Base-by-base conservation (phyloP, 129 eudicot species). In the Lactuca saligna region DNA sequence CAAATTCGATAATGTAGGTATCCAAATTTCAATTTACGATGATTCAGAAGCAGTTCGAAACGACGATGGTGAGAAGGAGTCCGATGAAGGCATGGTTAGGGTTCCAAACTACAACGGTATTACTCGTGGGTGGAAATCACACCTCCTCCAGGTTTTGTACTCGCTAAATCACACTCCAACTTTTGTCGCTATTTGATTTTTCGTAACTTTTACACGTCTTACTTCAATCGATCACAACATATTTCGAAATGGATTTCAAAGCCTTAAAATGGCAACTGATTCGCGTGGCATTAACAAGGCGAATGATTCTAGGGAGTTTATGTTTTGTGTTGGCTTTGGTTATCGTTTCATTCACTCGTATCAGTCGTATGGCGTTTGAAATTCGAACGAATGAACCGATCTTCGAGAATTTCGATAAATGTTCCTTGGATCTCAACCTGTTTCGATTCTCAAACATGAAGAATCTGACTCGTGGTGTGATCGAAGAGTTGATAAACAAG, bases 121-220 rank as follows among this genome's bases (percentile, higher is more conserved):
- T 88, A 84, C 87, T 88, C 73, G 96, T 88, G 91, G 96, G 96
- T 88, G 96, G 96, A 74, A 88, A 88, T 71, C 96, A 88, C 91
- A 88, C 96, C 72, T 88, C 96, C 42, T 85, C 87, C 89, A 88
- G 91, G 89, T 88, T 88, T 83, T 85, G 91, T 60, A 81, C 89
- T 73, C 96, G 96, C 83, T 88, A 88, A 77, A 13, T 68, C 72
- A 20, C 41, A 20, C 41, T 57, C n/a, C 54, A 4, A 17, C 5
- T 54, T 39, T 50, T 12, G 46, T 20, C 17, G 32, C 16, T 54
- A 4, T 20, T 20, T 73, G 34, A 12, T 66, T 6, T 54, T 39
- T 66, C 56, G 34, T 81, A 57, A 60, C 48, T 46, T 15, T 54
- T 14, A 34, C 34, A 20, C 50, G 14, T 44, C 50, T 39, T 39